phyloP scores from a whole-genome alignment of 192 early-diverging fungal species.

The Rhizophagus clarus region DNA sequence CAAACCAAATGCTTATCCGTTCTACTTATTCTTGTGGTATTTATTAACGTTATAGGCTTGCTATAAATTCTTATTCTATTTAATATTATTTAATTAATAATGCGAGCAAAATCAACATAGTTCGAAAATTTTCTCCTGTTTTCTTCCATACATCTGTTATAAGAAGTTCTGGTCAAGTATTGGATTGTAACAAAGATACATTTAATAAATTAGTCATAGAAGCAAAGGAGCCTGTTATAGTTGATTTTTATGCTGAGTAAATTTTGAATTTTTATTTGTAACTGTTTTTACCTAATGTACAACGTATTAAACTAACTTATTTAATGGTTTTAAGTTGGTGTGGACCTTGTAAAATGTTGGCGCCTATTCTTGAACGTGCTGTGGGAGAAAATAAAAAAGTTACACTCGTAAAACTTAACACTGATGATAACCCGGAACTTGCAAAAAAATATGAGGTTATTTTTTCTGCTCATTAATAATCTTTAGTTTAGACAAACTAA shows the following conservation, averaged over 20 bases:
- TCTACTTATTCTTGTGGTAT: not conserved
- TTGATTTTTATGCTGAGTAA: constrained; percentile 83
- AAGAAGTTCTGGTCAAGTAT: constrained; percentile 45
- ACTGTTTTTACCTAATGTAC: not conserved
- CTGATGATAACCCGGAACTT: constrained; percentile 65
- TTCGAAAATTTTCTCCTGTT: not conserved
- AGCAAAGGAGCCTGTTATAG: constrained; percentile 70
- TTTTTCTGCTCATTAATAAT: not conserved
- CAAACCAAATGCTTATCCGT: not conserved
- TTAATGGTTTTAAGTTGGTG: constrained; percentile 64
- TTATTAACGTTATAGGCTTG: not conserved
- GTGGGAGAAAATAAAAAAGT: constrained; percentile 67
- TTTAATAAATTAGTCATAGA: constrained; percentile 61
- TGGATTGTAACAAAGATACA: constrained; percentile 60
- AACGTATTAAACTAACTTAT: not conserved
- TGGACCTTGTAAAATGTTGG: constrained; percentile 78
- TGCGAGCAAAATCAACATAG: not conserved
- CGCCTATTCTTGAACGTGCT: constrained; percentile 65
- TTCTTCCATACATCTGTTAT: constrained; percentile 37
- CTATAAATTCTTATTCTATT: not conserved
- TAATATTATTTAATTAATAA: not conserved
- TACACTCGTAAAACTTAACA: constrained; percentile 75
- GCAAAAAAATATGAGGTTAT: constrained; percentile 67
- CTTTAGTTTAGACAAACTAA: not conserved
- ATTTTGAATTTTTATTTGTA: constrained; percentile 13